phyloP scores from a whole-genome alignment of 805 yeast genomes.

The Blastobotrys attinorum region DNA sequence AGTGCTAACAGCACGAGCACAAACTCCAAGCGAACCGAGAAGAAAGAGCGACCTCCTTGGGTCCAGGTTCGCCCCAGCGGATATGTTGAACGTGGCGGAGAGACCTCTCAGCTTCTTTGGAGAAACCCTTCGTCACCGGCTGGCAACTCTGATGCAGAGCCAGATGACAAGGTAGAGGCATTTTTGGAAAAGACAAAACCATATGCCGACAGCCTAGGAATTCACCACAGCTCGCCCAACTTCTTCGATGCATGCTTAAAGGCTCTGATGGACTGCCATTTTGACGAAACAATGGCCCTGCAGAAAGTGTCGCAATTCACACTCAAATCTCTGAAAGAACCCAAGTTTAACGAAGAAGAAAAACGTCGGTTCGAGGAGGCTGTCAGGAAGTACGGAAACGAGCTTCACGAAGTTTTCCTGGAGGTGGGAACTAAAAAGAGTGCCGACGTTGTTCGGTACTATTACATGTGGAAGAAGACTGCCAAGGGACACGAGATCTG shows the following conservation, averaged over 20 bases:
- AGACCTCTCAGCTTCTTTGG: conserved; percentile 62
- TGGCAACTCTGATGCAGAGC: conserved; percentile 17
- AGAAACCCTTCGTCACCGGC: too few species aligned
- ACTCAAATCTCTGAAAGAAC: conserved; percentile 60
- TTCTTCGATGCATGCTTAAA: conserved; percentile 68
- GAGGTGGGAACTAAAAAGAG: conserved; percentile 66
- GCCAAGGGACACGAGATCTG: conserved; percentile 65
- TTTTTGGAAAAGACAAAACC: conserved; percentile 50
- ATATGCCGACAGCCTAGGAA: conserved; percentile 45
- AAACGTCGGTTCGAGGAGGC: conserved; percentile 64
- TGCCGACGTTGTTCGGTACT: conserved; percentile 76
- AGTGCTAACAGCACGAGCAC: too few species aligned
- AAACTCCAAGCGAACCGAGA: conserved; percentile 14
- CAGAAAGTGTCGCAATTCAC: conserved; percentile 41
- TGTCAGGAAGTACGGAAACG: conserved; percentile 65
- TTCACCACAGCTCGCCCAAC: conserved; percentile 65
- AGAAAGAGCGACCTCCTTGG: conserved; percentile 60
- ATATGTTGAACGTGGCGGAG: conserved; percentile 76
- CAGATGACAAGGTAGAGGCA: conserved; percentile 34
- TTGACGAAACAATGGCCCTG: conserved; percentile 45
- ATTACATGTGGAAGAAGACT: conserved; percentile 90
- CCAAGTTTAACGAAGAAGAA: conserved; percentile 63
- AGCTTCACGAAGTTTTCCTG: conserved; percentile 62
- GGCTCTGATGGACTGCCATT: conserved; percentile 43
- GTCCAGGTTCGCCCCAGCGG: conserved; percentile 72